Evolutionary conservation across 805 yeast species (phyloP), one percentile per base, ranked within the genome.

Genomic region (Saccharomycopsis schoenii): DNA sequence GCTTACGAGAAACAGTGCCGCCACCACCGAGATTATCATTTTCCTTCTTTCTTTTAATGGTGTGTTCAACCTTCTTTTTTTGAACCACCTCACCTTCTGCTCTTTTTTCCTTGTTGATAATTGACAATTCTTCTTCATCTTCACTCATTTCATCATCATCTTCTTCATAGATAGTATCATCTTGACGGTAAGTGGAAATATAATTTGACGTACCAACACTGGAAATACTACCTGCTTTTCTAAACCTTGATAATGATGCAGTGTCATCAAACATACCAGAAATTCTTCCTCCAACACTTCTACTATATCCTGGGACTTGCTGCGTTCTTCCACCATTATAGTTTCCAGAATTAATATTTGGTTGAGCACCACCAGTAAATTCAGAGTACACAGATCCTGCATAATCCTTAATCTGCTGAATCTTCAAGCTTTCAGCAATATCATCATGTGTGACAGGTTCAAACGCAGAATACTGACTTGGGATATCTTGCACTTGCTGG

Each of bases 381-480:
- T 59, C 61, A 39, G 63, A 60, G 24, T 57, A 55, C 19, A 41
- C 57, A 12, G 61, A 58, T 11, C 56, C 57, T 14, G 61, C 60
- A 43, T 43, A 60, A n/a, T 58, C 63, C 15, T 39, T 24, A 24
- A 19, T 19, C 29, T 39, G 39, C 12, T 60, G 59, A 15, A 36
- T 19, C 14, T 56, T 58, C 55, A 58, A 41, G 25, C 61, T 57
- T 34, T 61, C 59, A 36, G 59, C 61, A 56, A 63, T 63, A 42
- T 63, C 65, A 8, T 56, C 60, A 42, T 63, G 63, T 17, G 65
- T 63, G 8, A 63, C 65, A 6, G 65, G 65, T 25, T 61, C 65
- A 57, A 61, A 63, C n/a, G 59, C 63, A 43, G 65, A 61, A 51
- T 21, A 63, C 8, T 47, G 52, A 21, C 11, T 47, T 47, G 52